These are phyloP conservation scores for Apophysomyces elegans DNA, from an alignment of 371 early-diverging fungal species.

Conservation along the genomic window DNA sequence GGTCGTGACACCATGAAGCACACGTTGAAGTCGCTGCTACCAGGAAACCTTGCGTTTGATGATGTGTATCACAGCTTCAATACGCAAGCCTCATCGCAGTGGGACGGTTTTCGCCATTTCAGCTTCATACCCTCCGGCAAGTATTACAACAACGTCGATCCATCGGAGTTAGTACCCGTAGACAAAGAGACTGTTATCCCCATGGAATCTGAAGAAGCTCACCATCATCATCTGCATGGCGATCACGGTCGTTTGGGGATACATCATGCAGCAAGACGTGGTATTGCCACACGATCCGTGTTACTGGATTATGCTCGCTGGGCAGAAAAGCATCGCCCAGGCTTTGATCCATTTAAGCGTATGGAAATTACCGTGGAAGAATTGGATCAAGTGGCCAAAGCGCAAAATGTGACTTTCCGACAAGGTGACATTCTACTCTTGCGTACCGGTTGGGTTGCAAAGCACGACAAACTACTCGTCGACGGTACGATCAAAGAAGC, in stretches of 20 bases:
- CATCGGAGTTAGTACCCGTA: neutral
- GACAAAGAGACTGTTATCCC: neutral
- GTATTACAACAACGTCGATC: slow-evolving; percentile 16
- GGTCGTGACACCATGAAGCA: slow-evolving; percentile 12
- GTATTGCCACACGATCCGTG: slow-evolving; percentile 23
- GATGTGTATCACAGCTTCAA: slow-evolving; percentile 19
- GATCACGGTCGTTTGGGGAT: slow-evolving; percentile 22
- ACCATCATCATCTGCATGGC: neutral
- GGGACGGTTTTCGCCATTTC: slow-evolving; percentile 26
- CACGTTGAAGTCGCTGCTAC: slow-evolving; percentile 1
- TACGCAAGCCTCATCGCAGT: slow-evolving; percentile 21
- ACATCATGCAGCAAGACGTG: slow-evolving; percentile 20
- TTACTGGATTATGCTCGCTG: slow-evolving; percentile 19
- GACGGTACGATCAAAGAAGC: neutral
- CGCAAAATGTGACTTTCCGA: slow-evolving; percentile 18
- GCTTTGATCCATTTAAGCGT: slow-evolving; percentile 20
- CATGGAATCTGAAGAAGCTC: neutral
- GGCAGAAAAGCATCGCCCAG: slow-evolving; percentile 13
- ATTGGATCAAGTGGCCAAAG: slow-evolving; percentile 14
- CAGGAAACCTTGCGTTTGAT: slow-evolving; percentile 11
- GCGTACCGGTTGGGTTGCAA: slow-evolving; percentile 21
- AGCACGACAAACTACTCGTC: slow-evolving; percentile 14
- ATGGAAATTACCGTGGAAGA: slow-evolving; percentile 19
- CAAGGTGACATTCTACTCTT: slow-evolving; percentile 21
- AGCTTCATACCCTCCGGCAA: neutral